Conservation (phyloP, 1,284 basidiomycete genomes). For the Xerocomus amazonicus region DNA sequence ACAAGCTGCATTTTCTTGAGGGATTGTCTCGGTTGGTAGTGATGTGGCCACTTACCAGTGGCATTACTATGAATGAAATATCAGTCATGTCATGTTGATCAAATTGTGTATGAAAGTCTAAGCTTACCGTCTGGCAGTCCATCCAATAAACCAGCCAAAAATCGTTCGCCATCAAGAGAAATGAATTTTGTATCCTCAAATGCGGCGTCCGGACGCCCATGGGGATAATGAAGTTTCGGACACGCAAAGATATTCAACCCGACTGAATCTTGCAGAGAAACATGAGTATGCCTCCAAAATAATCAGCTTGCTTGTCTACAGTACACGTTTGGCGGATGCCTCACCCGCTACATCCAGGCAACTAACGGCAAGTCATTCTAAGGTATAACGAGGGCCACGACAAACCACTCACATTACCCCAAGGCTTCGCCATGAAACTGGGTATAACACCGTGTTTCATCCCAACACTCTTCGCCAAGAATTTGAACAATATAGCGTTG, state of each 20-base stretch:
- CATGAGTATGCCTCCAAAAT: constrained; percentile 79
- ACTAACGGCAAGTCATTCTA: constrained; percentile 40
- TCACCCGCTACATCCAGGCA: constrained; percentile 89
- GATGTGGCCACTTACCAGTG: constrained; percentile 41
- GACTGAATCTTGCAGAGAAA: constrained; percentile 71
- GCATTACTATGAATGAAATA: constrained; percentile 48
- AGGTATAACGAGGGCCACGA: neutral
- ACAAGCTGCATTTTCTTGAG: constrained; percentile 56
- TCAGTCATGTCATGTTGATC: neutral
- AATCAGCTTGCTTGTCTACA: constrained; percentile 4
- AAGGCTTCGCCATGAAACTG: constrained; percentile 98
- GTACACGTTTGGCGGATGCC: constrained; percentile 21
- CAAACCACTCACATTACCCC: constrained; percentile 67
- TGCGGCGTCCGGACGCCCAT: constrained; percentile 65
- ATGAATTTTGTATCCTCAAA: constrained; percentile 83
- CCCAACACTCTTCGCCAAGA: constrained; percentile 86
- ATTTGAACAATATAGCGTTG: constrained; percentile 93
- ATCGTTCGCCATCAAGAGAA: constrained; percentile 84
- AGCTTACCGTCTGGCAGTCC: constrained; percentile 82
- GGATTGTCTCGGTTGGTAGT: neutral
- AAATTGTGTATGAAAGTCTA: neutral
- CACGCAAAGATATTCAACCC: constrained; percentile 83
- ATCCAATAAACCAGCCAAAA: constrained; percentile 86
- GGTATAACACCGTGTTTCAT: constrained; percentile 87
- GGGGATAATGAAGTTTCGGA: constrained; percentile 37